Conservation (phyloP, 1,284 basidiomycete species). For the Cystobasidium slooffiae region DNA sequence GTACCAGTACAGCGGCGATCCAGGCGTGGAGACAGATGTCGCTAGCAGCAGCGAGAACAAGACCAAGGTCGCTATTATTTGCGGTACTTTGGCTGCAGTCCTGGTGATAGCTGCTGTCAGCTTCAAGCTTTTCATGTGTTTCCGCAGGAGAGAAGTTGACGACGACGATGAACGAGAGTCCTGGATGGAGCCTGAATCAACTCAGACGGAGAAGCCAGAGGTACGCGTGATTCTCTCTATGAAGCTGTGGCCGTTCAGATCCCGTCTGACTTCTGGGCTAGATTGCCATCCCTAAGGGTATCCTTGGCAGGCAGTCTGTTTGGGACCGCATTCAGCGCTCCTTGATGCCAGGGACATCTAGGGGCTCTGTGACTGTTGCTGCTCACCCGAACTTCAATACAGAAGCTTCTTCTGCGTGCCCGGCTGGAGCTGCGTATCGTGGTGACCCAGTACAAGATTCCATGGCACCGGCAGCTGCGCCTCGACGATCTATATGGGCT, state of each 20-base stretch:
- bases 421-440: not conserved
- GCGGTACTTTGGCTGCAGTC: constrained; percentile 1
- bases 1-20: constrained; percentile 14
- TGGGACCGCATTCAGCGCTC: constrained; percentile 31
- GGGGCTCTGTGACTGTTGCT: not conserved
- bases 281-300: not conserved
- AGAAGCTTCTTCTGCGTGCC: not conserved
- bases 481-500: constrained; percentile 17
- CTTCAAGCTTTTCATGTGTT: constrained; percentile 16
- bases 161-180: constrained; percentile 11
- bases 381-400: not conserved
- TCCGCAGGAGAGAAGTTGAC: constrained; percentile 17
- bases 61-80: constrained; percentile 19
- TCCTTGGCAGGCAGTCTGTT: constrained; percentile 18
- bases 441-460: not conserved
- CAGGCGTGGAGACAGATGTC: not conserved
- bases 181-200: not conserved
- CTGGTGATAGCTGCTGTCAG: not conserved
- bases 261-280: not conserved
- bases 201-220: not conserved
- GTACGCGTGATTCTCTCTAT: not conserved
- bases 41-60: not conserved
- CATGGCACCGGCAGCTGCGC: not conserved
- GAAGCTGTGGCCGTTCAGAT: not conserved
- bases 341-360: constrained; percentile 8